phyloP scores from a whole-genome alignment of 2,329 filamentous ascomycete genomes.

The Diaporthe caulivora region DNA sequence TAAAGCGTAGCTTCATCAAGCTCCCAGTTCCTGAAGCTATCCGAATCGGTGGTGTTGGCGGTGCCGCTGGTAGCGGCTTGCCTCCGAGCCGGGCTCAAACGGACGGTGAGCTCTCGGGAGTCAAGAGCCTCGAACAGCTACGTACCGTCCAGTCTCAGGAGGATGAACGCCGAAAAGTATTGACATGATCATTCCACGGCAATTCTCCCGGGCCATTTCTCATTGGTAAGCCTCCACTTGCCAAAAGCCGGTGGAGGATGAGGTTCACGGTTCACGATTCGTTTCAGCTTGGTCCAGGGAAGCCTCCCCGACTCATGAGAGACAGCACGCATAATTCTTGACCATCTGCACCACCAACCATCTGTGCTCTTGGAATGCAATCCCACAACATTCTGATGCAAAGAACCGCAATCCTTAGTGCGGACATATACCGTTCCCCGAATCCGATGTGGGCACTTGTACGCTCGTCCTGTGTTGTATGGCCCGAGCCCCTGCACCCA shows the following conservation, averaged over 20 bases:
- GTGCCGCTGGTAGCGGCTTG: not conserved
- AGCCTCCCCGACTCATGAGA: conserved; percentile 21
- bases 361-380: conserved; percentile 5
- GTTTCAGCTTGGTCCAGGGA: conserved; percentile 27
- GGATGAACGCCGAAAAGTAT: not conserved
- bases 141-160: not conserved
- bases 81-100: not conserved
- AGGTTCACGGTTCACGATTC: not conserved
- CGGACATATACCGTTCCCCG: conserved; percentile 18
- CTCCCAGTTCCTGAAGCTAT: not conserved
- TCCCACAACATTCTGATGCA: conserved; percentile 19
- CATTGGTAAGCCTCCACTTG: conserved; percentile 29
- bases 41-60: not conserved
- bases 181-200: not conserved
- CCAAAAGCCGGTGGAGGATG: conserved; percentile 12
- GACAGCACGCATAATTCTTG: conserved; percentile 8
- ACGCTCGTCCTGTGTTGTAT: not conserved
- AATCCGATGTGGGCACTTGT: conserved; percentile 23
- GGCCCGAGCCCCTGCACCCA: conserved; percentile 11
- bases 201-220: not conserved
- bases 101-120: not conserved
- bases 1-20: conserved; percentile 1
- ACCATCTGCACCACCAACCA: conserved; percentile 4
- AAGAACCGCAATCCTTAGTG: not conserved
- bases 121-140: not conserved